phyloP scores from a whole-genome alignment of 2,329 filamentous ascomycete species.

The Fusarium graminum region DNA sequence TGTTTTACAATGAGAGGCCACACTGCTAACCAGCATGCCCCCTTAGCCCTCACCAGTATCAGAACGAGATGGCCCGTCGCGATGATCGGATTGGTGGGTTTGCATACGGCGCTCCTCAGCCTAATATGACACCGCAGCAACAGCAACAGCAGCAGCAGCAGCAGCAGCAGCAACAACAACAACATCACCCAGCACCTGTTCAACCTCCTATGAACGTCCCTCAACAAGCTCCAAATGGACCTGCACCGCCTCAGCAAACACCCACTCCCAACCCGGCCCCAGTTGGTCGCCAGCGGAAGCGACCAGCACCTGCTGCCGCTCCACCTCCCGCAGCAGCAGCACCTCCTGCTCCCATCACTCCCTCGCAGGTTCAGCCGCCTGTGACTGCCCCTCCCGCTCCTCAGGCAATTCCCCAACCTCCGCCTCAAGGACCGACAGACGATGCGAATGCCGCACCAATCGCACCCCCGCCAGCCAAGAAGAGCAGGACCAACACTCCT shows the following conservation, averaged over 20 bases:
- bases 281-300: slow-evolving; percentile 58
- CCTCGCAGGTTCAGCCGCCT: slow-evolving; percentile 53
- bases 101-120: slow-evolving; percentile 57
- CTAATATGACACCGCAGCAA: slow-evolving; percentile 55
- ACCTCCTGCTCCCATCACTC: slow-evolving; percentile 51
- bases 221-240: slow-evolving; percentile 54
- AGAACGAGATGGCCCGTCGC: slow-evolving; percentile 63
- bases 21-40: slow-evolving; percentile 49
- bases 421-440: slow-evolving; percentile 50
- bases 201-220: slow-evolving; percentile 59
- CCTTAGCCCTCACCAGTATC: slow-evolving; percentile 61
- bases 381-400: slow-evolving; percentile 49
- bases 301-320: slow-evolving; percentile 56
- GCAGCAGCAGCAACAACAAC: slow-evolving; percentile 52
- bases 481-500: slow-evolving; percentile 97
- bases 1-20: slow-evolving; percentile 45
- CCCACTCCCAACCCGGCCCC: slow-evolving; percentile 57
- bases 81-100: slow-evolving; percentile 59
- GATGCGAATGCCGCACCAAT: slow-evolving; percentile 50
- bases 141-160: slow-evolving; percentile 53
- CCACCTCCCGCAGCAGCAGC: slow-evolving; percentile 55
- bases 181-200: slow-evolving; percentile 56
- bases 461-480: slow-evolving; percentile 77
- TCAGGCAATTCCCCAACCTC: slow-evolving; percentile 49
- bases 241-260: slow-evolving; percentile 53